These are phyloP conservation scores for Naganishia kalamii DNA, from an alignment of 768 basidiomycete genomes.

Conservation along the genomic window DNA sequence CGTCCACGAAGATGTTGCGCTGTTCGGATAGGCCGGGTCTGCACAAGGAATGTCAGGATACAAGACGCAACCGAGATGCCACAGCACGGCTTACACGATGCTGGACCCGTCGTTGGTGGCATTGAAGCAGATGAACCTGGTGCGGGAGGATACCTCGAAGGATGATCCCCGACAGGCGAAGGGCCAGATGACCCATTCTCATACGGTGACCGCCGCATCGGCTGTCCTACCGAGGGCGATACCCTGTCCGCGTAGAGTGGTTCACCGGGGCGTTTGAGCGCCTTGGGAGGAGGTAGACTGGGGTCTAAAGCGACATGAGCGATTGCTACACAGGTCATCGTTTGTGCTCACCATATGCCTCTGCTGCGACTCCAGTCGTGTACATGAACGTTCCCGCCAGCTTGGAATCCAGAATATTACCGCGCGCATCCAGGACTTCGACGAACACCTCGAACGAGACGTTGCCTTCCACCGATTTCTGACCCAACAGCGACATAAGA, in stretches of 20 bases:
- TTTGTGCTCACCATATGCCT: background rate
- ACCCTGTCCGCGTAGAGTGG: conserved; percentile 16
- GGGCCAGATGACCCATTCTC: background rate
- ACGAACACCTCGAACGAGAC: conserved; percentile 9
- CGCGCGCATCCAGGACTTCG: conserved; percentile 7
- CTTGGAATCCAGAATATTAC: conserved; percentile 10
- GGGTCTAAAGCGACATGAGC: background rate
- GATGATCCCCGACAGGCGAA: background rate
- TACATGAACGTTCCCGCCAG: conserved; percentile 15
- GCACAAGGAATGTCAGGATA: background rate
- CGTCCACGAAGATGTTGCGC: conserved; percentile 1
- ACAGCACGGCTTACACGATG: background rate
- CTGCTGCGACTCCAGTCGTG: background rate
- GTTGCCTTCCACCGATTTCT: conserved; percentile 7
- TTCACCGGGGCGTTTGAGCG: conserved; percentile 18
- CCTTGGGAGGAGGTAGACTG: background rate
- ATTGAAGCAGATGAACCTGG: background rate
- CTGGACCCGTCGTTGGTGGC: background rate
- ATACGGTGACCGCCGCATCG: background rate
- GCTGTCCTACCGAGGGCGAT: conserved; percentile 10
- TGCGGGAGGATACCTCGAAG: background rate
- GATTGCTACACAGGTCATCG: background rate
- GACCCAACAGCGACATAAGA: background rate
- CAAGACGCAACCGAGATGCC: background rate
- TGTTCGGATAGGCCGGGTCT: background rate